Conservation (phyloP, 2,329 filamentous ascomycete species). For the Neoarthrinium moseri region DNA sequence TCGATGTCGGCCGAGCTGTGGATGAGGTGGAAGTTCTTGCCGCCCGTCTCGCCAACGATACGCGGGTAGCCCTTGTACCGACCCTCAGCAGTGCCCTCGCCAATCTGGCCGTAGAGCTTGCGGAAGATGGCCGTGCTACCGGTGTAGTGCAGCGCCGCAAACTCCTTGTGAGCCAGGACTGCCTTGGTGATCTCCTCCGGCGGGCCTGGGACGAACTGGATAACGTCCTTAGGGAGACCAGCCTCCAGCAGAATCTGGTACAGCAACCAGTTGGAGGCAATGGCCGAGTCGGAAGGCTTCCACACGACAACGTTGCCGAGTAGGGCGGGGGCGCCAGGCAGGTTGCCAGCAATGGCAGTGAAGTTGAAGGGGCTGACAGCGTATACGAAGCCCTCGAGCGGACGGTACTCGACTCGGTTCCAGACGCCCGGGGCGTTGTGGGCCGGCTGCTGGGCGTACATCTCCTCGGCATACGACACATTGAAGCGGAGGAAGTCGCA, state of each 20-base stretch:
- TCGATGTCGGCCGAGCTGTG: slow-evolving; percentile 74
- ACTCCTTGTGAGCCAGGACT: slow-evolving; percentile 74
- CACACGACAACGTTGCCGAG: slow-evolving; percentile 94
- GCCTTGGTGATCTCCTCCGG: slow-evolving; percentile 79
- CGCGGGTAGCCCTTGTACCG: slow-evolving; percentile 83
- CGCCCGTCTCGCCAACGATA: slow-evolving; percentile 86
- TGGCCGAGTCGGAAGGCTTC: slow-evolving; percentile 90
- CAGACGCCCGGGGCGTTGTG: slow-evolving; percentile 83
- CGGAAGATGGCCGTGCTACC: slow-evolving; percentile 92
- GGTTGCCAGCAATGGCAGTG: slow-evolving; percentile 88
- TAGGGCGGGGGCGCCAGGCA: slow-evolving; percentile 78
- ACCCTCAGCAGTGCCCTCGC: slow-evolving; percentile 74
- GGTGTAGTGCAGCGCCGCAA: slow-evolving; percentile 92
- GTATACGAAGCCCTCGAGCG: slow-evolving; percentile 93
- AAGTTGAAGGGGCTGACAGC: slow-evolving; percentile 96
- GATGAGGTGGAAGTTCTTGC: slow-evolving; percentile 90
- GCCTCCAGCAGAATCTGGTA: slow-evolving; percentile 91
- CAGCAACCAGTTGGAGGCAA: slow-evolving; percentile 87
- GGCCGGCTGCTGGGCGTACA: slow-evolving; percentile 82
- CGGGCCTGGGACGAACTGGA: slow-evolving; percentile 91
- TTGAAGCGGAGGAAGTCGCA: slow-evolving; percentile 94
- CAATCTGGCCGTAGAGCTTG: slow-evolving; percentile 83
- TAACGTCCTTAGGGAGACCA: slow-evolving; percentile 82
- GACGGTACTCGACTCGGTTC: slow-evolving; percentile 88
- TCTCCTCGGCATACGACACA: slow-evolving; percentile 87